phyloP scores from a whole-genome alignment of 2,329 filamentous ascomycete species.

The Ceratocystiopsis minuta region DNA sequence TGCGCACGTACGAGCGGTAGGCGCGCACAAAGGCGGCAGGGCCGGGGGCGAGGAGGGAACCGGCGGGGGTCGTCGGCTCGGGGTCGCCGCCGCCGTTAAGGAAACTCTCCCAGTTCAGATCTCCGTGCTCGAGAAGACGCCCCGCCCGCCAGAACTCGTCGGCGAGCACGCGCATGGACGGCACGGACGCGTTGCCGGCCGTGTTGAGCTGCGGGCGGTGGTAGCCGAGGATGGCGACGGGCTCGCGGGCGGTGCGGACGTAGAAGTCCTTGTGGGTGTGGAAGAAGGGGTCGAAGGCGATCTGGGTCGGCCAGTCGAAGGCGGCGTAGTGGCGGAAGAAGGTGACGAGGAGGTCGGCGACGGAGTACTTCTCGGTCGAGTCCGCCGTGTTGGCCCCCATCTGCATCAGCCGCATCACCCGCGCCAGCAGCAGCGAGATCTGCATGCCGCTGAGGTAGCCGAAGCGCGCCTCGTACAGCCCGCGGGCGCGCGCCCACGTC shows the following conservation, averaged over 20 bases:
- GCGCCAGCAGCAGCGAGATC: constrained; percentile 41
- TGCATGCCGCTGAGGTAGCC: constrained; percentile 49
- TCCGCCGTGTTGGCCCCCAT: background rate
- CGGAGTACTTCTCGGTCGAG: constrained; percentile 10
- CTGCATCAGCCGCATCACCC: constrained; percentile 36
- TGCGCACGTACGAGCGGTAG: constrained; percentile 38
- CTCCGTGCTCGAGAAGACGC: constrained; percentile 17
- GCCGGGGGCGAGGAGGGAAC: constrained; percentile 9
- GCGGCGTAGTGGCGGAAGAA: constrained; percentile 47
- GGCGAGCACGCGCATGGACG: constrained; percentile 32
- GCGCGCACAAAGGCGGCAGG: constrained; percentile 29
- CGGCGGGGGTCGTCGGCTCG: background rate
- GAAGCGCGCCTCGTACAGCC: constrained; percentile 46
- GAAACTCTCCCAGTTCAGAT: constrained; percentile 26
- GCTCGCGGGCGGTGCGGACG: constrained; percentile 36
- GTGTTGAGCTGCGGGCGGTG: constrained; percentile 44
- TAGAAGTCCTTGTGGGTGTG: constrained; percentile 29
- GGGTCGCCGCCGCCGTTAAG: constrained; percentile 12
- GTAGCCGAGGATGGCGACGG: constrained; percentile 45
- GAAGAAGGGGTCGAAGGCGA: constrained; percentile 43
- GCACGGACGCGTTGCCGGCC: constrained; percentile 31
- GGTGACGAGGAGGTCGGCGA: constrained; percentile 32
- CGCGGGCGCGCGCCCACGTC: constrained; percentile 41
- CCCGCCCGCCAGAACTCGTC: constrained; percentile 32
- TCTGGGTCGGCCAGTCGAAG: constrained; percentile 38